Percentiles rank a stretch among this genome's conserved stretches.
These are phyloP conservation scores for Cucurbita argyrosperma DNA, from an alignment of 306 rosid species.

Conservation along the genomic window DNA sequence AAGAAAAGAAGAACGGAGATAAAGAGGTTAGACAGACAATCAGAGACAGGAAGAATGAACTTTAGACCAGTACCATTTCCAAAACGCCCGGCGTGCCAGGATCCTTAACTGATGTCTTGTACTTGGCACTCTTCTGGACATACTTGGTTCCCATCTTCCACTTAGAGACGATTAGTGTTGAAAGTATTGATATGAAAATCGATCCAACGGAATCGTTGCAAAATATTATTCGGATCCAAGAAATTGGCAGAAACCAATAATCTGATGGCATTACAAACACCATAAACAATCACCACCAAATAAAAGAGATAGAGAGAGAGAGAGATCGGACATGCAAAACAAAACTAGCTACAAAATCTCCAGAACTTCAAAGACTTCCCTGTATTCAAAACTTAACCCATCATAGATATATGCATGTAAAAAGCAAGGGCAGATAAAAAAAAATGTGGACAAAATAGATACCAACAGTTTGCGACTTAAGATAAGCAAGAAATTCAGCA, in stretches of 20 bases:
- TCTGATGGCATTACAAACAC: not conserved
- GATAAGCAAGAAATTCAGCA: not conserved
- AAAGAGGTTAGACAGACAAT: not conserved
- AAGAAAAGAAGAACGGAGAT: not conserved
- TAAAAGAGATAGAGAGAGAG: not conserved
- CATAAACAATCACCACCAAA: not conserved
- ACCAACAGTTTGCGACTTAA: not conserved
- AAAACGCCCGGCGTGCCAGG: constrained; percentile 75
- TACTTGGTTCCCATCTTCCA: constrained; percentile 39
- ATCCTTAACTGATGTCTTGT: constrained; percentile 57
- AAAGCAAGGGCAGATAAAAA: not conserved
- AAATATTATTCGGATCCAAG: not conserved
- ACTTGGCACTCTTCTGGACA: constrained; percentile 62
- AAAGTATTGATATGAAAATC: not conserved
- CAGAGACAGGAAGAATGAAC: not conserved
- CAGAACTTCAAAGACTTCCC: not conserved
- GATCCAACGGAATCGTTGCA: not conserved
- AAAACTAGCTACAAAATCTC: not conserved
- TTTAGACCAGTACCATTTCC: constrained; percentile 39
- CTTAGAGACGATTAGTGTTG: not conserved
- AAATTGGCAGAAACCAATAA: not conserved
- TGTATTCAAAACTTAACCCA: not conserved
- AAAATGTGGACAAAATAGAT: not conserved
- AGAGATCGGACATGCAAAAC: not conserved
- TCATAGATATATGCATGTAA: not conserved